A percentile compares a stretch with the other conserved stretches of the same genome.
Conservation (phyloP, 208 protist genomes). For the Naegleria gruberi region DNA sequence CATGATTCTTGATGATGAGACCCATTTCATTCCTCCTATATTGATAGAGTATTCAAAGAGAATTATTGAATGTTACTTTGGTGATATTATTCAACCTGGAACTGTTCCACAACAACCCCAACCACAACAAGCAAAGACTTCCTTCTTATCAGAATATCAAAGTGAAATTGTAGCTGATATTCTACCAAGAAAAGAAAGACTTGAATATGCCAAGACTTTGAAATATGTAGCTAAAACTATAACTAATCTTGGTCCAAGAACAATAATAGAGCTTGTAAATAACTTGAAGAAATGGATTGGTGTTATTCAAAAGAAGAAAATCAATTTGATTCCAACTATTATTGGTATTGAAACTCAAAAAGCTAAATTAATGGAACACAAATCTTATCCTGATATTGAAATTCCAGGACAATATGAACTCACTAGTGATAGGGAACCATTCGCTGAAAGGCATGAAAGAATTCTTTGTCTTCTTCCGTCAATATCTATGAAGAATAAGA, state of each 20-base stretch:
- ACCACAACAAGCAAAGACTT: background rate
- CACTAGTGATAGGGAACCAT: conserved; percentile 7
- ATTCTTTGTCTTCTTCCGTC: background rate
- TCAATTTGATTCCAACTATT: background rate
- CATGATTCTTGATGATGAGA: background rate
- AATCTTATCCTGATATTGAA: background rate
- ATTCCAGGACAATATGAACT: conserved; percentile 25
- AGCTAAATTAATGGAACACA: background rate
- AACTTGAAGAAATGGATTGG: background rate
- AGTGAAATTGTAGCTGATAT: background rate
- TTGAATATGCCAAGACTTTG: background rate
- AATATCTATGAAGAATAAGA: background rate
- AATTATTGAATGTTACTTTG: background rate
- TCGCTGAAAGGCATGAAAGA: conserved; percentile 23
- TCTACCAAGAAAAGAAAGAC: background rate
- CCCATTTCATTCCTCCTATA: background rate
- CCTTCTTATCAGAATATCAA: background rate
- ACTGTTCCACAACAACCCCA: background rate
- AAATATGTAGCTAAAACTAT: background rate
- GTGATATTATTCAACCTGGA: background rate
- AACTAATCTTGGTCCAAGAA: background rate
- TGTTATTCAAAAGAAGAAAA: background rate
- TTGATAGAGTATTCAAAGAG: background rate
- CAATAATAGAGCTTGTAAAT: background rate
- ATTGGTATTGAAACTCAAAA: background rate